phyloP scores from a whole-genome alignment of 176 grass and related monocot genomes.

The Zea mays region DNA sequence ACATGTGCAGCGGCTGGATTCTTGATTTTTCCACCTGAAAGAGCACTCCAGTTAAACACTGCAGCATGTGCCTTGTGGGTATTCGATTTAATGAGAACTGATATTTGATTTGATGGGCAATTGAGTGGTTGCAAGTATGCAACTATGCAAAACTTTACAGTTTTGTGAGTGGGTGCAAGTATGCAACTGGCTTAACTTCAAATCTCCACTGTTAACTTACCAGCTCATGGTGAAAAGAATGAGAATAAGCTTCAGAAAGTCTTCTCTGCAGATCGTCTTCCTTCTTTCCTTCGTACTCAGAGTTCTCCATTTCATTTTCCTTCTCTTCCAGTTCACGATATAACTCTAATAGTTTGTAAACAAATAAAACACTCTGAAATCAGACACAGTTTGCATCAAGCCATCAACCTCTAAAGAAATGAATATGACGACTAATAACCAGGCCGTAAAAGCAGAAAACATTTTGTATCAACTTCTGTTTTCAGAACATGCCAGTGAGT shows the following conservation, averaged over 20 bases:
- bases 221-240: constrained; percentile 69
- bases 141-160: not conserved
- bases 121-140: not conserved
- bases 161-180: not conserved
- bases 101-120: not conserved
- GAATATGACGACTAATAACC: not conserved
- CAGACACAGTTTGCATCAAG: constrained; percentile 36
- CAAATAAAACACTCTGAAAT: constrained; percentile 29
- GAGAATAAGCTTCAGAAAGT: constrained; percentile 67
- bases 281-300: constrained; percentile 86
- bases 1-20: constrained; percentile 50
- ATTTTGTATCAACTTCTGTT: constrained; percentile 24
- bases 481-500: not conserved
- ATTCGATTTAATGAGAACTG: not conserved
- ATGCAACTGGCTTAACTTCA: constrained; percentile 23
- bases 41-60: not conserved
- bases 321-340: constrained; percentile 81
- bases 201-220: constrained; percentile 44
- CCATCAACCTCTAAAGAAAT: constrained; percentile 29
- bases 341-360: constrained; percentile 55
- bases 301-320: constrained; percentile 89
- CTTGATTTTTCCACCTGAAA: constrained; percentile 69
- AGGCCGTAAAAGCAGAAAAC: constrained; percentile 15
- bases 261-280: constrained; percentile 86
- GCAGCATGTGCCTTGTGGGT: not conserved